Base-by-base conservation (phyloP, 495 filamentous ascomycete species). In the Xylaria acuta region DNA sequence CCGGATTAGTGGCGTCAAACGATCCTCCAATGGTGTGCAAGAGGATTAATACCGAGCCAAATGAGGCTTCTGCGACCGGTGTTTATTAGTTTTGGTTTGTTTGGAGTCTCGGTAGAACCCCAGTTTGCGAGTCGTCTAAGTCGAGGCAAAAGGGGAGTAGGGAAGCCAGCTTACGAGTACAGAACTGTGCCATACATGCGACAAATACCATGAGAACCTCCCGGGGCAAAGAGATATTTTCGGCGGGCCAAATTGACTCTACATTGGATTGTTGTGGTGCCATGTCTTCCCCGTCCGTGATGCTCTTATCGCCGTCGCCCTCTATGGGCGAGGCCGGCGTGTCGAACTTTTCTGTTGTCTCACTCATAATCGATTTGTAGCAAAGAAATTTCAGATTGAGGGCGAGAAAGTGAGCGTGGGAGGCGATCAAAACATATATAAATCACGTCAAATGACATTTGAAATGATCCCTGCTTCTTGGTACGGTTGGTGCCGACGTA, bases 1-100 rank as follows among this genome's bases (percentile, higher is more conserved):
- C 75, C n/a, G 73, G 27, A 49, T 67, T 66, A 5, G 69, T 22
- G 69, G 72, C 62, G 43, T 69, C 72, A 59, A 75, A 79, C 12
- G 66, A 59, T 0, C 51, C 45, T 14, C 77, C 75, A 9, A 79
- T 75, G 34, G 80, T 78, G 40, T 79, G 75, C 0, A 82, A 72
- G 1, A 77, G 74, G 30, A 69, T 25, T 18, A 79, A 47, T 0
- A 64, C 56, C 25, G 70, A 70, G 3, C 43, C 67, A 34, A 76
- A 72, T 25, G 72, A 67, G 7, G 72, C 74, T 49, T 78, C 72
- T 74, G 53, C 38, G 11, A 30, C 20, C 36, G 38, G n/a, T 25
- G 1, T 20, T 16, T n/a, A 5, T 49, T 53, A 41, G 69, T 34
- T 25, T 20, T 18, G 22, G 22, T 67, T 51, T 32, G n/a, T 67